Evolutionary conservation across 441 rosid genomes (phyloP).

Genomic region (Pelargonium cotyledonis): DNA sequence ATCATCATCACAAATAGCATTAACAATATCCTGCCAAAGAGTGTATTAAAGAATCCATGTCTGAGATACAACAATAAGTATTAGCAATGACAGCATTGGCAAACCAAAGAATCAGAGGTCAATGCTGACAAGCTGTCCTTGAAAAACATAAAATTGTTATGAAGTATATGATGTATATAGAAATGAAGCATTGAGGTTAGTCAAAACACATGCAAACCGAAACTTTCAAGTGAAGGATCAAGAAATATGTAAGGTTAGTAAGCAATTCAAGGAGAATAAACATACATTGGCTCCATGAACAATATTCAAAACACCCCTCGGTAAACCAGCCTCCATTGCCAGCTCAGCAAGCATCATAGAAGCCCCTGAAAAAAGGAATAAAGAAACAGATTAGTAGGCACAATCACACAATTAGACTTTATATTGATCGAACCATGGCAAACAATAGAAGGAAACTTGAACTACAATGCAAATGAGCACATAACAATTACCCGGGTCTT

Average conservation of each 20-base stretch:
- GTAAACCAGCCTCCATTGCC: constrained; percentile 92
- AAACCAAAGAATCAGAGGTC: constrained; percentile 3
- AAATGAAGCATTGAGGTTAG: background rate
- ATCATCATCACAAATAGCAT: constrained; percentile 81
- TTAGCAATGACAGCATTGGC: background rate
- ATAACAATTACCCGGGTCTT: constrained; percentile 68
- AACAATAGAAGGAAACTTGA: background rate
- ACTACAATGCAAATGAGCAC: background rate
- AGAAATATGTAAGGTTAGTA: background rate
- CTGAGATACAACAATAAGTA: background rate
- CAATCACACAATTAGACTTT: background rate
- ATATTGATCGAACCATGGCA: background rate
- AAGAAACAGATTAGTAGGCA: background rate
- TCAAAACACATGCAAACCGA: background rate
- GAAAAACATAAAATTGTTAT: background rate
- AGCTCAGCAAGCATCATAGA: constrained; percentile 83
- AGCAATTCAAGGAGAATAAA: background rate
- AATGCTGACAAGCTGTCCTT: background rate
- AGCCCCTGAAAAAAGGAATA: constrained; percentile 48
- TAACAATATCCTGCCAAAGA: constrained; percentile 64
- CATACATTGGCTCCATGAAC: constrained; percentile 83
- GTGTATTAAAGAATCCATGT: background rate
- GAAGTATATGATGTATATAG: background rate
- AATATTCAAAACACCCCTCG: constrained; percentile 75
- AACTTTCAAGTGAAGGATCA: background rate